phyloP scores from a whole-genome alignment of 176 grass and related monocot species.

The Ensete glaucum region DNA sequence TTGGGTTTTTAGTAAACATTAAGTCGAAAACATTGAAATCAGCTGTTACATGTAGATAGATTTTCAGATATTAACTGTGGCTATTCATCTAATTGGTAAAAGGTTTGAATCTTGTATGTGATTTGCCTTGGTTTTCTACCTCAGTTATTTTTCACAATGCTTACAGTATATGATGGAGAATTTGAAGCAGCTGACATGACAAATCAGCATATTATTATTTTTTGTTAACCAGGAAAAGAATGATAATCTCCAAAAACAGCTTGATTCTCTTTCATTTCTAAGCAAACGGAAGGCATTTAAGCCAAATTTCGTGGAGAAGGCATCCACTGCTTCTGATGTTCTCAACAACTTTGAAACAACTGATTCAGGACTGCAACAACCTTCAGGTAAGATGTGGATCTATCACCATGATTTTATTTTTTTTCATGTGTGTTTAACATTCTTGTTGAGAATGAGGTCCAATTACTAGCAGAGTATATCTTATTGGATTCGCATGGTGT shows the following conservation, averaged over 20 bases:
- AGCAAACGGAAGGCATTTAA: conserved; percentile 79
- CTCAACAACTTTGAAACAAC: conserved; percentile 28
- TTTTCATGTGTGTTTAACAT: background rate
- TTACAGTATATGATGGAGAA: too few relatives aligned
- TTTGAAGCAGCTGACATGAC: background rate
- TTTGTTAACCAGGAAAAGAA: conserved; percentile 57
- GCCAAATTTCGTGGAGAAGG: conserved; percentile 43
- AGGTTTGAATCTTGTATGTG: background rate
- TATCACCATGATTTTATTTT: background rate
- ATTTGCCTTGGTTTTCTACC: background rate
- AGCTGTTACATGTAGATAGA: background rate
- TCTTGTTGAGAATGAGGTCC: background rate
- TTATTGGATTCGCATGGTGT: too few relatives aligned
- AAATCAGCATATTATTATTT: background rate
- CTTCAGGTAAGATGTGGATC: conserved; percentile 29
- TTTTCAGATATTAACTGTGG: background rate
- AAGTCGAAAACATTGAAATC: too few relatives aligned
- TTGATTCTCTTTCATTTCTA: conserved; percentile 81
- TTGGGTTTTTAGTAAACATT: too few relatives aligned
- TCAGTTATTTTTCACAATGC: too few relatives aligned
- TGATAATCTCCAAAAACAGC: conserved; percentile 69
- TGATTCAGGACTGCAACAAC: conserved; percentile 33
- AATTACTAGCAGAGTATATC: too few relatives aligned
- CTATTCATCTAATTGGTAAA: background rate
- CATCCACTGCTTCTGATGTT: conserved; percentile 35